Conservation (phyloP, 176 grass and related monocot genomes). For the Chrysopogon serrulatus region DNA sequence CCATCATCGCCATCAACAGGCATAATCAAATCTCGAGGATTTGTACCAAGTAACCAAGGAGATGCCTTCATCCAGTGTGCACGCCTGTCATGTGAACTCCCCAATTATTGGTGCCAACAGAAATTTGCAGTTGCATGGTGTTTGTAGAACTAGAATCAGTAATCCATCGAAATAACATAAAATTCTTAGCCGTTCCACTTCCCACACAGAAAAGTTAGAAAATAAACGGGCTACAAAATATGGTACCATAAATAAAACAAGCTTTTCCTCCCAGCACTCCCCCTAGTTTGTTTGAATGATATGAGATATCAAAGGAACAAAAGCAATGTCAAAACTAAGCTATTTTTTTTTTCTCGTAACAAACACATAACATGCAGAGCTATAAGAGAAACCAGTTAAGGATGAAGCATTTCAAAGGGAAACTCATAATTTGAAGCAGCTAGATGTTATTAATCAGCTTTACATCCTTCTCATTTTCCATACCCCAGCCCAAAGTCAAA, state of each 20-base stretch:
- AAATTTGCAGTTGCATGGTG: constrained; percentile 1
- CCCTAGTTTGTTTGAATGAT: background rate
- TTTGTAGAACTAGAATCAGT: background rate
- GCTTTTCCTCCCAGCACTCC: background rate
- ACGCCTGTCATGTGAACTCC: constrained; percentile 42
- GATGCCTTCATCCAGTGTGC: constrained; percentile 86
- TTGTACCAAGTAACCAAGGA: constrained; percentile 73
- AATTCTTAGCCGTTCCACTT: background rate
- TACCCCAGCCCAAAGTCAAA: background rate
- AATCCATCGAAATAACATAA: background rate
- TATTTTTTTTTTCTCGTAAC: background rate
- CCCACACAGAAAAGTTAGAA: constrained; percentile 1
- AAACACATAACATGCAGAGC: background rate
- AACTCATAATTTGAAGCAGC: background rate
- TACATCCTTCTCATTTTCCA: constrained; percentile 6
- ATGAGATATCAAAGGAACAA: constrained; percentile 11
- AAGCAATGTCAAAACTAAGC: background rate
- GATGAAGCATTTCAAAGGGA: background rate
- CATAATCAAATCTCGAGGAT: constrained; percentile 93
- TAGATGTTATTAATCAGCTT: constrained; percentile 18
- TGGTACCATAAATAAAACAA: background rate
- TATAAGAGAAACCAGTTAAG: constrained; percentile 3
- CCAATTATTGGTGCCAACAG: constrained; percentile 21
- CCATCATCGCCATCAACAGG: constrained; percentile 94
- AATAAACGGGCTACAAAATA: background rate